Evolutionary conservation across 129 eudicot genomes (phyloP).

Genomic region (Chrysanthemum makinoi): DNA sequence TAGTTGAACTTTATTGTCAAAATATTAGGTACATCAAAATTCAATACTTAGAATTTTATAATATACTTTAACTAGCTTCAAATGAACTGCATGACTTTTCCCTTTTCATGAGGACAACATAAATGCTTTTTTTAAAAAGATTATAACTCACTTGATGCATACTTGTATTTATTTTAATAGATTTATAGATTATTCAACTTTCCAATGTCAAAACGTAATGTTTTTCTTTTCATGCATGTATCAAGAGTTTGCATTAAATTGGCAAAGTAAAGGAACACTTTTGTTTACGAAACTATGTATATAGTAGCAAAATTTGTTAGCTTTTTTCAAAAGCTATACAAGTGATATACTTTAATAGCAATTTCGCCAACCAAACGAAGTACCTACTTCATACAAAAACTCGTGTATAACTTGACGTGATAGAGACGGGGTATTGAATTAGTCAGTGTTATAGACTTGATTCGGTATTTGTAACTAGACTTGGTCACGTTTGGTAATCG

Average conservation of each 20-base stretch:
- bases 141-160: too few relatives aligned
- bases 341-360: slow-evolving; percentile 8
- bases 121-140: too few relatives aligned
- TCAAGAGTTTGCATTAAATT: slow-evolving; percentile 1
- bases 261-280: slow-evolving; percentile 43
- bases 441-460: not conserved
- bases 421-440: not conserved
- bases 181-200: not conserved
- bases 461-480: not conserved
- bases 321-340: slow-evolving; percentile 1
- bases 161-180: too few relatives aligned
- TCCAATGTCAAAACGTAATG: not conserved
- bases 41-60: too few relatives aligned
- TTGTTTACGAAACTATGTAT: slow-evolving; percentile 7
- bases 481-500: not conserved
- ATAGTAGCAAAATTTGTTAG: not conserved
- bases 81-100: too few relatives aligned
- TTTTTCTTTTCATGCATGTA: not conserved
- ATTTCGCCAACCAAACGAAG: slow-evolving; percentile 12
- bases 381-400: slow-evolving; percentile 1
- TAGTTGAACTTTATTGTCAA: not conserved
- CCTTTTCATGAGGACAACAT: too few relatives aligned
- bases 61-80: too few relatives aligned
- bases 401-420: not conserved
- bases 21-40: not conserved